phyloP scores from a whole-genome alignment of 2,329 filamentous ascomycete species.

The Apiospora sp. region DNA sequence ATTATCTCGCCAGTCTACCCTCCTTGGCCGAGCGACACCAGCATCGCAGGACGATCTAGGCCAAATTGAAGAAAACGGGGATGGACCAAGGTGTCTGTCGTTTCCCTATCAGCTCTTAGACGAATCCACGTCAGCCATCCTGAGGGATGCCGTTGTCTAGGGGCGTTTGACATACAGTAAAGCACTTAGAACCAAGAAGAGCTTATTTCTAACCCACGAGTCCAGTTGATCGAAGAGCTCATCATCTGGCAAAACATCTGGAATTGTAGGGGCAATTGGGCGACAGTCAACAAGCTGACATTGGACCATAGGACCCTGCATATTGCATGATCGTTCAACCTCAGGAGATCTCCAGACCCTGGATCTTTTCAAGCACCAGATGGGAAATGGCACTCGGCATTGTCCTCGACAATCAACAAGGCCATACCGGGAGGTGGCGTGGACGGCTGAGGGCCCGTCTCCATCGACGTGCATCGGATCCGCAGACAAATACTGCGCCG shows the following conservation, averaged over 20 bases:
- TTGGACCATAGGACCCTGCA: too few species aligned
- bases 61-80: constrained; percentile 13
- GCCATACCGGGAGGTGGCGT: constrained; percentile 12
- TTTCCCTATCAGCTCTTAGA: constrained; percentile 24
- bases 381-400: background rate
- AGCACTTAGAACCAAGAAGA: background rate
- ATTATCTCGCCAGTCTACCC: constrained; percentile 27
- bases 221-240: too few species aligned
- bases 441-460: constrained; percentile 19
- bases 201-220: too few species aligned
- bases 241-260: too few species aligned
- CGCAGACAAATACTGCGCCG: constrained; percentile 20
- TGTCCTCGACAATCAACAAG: background rate
- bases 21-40: constrained; percentile 27
- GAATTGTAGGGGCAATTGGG: too few species aligned
- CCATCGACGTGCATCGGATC: constrained; percentile 22
- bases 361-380: too few species aligned
- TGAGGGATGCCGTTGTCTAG: too few species aligned
- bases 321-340: too few species aligned
- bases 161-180: background rate
- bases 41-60: constrained; percentile 24
- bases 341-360: too few species aligned
- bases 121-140: constrained; percentile 15
- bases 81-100: constrained; percentile 25
- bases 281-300: too few species aligned